Percentiles rank a stretch among this genome's conserved stretches.
phyloP scores from a whole-genome alignment of 1,284 basidiomycete species.

The Tilletia walkeri region DNA sequence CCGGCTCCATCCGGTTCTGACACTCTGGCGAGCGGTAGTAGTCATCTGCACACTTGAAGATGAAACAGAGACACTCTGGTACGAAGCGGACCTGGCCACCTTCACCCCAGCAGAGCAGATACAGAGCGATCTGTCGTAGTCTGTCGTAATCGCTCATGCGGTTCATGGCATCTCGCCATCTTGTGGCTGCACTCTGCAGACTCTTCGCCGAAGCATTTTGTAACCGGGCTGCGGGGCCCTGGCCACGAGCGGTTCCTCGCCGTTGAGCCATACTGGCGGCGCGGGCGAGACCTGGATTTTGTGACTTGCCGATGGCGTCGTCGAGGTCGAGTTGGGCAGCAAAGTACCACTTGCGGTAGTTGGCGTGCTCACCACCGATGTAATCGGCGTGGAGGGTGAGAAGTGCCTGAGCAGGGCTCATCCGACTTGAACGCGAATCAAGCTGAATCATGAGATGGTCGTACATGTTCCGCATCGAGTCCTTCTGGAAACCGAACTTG shows the following conservation, averaged over 20 bases:
- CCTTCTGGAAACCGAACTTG: slow-evolving; percentile 97
- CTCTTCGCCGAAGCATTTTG: slow-evolving; percentile 74
- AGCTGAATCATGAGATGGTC: slow-evolving; percentile 98
- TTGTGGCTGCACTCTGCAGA: slow-evolving; percentile 73
- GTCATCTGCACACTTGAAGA: slow-evolving; percentile 99
- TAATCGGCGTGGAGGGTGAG: slow-evolving; percentile 97
- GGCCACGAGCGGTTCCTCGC: slow-evolving; percentile 26
- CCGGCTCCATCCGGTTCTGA: slow-evolving; percentile 86
- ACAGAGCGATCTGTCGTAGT: slow-evolving; percentile 91
- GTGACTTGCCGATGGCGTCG: slow-evolving; percentile 87
- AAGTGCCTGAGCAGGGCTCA: slow-evolving; percentile 88
- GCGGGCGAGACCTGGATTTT: slow-evolving; percentile 84
- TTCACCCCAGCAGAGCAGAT: slow-evolving; percentile 95
- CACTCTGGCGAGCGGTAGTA: slow-evolving; percentile 99
- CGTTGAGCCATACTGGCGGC: slow-evolving; percentile 72
- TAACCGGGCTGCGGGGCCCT: slow-evolving; percentile 59
- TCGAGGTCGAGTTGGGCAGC: slow-evolving; percentile 98
- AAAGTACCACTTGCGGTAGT: slow-evolving; percentile 80
- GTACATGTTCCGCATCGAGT: slow-evolving; percentile 70
- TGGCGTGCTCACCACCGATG: slow-evolving; percentile 75
- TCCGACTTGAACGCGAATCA: slow-evolving; percentile 68
- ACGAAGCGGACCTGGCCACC: slow-evolving; percentile 97
- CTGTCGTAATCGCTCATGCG: slow-evolving; percentile 98
- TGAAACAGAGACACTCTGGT: slow-evolving; percentile 95
- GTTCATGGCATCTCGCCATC: slow-evolving; percentile 98